Conservation (phyloP, 345 rosid genomes). For the Bruguiera sexangula region DNA sequence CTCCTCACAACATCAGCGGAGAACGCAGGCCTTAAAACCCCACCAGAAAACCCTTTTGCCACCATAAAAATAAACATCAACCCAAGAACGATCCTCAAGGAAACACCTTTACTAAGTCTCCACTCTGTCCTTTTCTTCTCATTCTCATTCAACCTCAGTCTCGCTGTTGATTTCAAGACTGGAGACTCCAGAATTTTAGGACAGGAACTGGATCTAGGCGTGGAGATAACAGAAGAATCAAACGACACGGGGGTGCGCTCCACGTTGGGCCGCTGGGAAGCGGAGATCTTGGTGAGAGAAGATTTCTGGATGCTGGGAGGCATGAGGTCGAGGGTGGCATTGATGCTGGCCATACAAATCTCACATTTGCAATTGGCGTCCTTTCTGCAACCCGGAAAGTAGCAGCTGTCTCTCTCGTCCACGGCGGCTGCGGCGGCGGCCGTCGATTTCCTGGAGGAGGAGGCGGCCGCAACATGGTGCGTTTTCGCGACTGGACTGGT, state of each 20-base stretch:
- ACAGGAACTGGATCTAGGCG: slow-evolving; percentile 49
- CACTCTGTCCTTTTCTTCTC: slow-evolving; percentile 19
- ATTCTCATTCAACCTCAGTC: slow-evolving; percentile 20
- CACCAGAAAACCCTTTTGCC: slow-evolving; percentile 46
- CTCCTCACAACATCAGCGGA: slow-evolving; percentile 43
- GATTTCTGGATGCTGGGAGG: slow-evolving; percentile 63
- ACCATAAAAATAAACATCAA: slow-evolving; percentile 38
- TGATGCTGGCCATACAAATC: slow-evolving; percentile 80
- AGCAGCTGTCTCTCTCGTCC: slow-evolving; percentile 60
- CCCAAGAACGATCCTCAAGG: slow-evolving; percentile 31
- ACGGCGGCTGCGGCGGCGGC: slow-evolving; percentile 18
- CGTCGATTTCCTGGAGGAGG: slow-evolving; percentile 40
- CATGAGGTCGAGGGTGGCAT: slow-evolving; percentile 85
- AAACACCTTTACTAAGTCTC: background rate
- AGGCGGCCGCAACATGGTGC: slow-evolving; percentile 11
- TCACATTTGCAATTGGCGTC: slow-evolving; percentile 81
- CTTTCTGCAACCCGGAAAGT: slow-evolving; percentile 83
- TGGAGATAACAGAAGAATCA: slow-evolving; percentile 41
- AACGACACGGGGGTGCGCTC: slow-evolving; percentile 53
- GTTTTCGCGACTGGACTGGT: slow-evolving; percentile 36
- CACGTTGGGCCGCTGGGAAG: slow-evolving; percentile 25
- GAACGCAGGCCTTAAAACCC: slow-evolving; percentile 40
- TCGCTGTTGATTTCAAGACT: slow-evolving; percentile 40
- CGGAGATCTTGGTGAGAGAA: slow-evolving; percentile 61
- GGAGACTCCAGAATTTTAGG: slow-evolving; percentile 31